Conservation (phyloP, 148 eudicot genomes). For the Rheum nobile region DNA sequence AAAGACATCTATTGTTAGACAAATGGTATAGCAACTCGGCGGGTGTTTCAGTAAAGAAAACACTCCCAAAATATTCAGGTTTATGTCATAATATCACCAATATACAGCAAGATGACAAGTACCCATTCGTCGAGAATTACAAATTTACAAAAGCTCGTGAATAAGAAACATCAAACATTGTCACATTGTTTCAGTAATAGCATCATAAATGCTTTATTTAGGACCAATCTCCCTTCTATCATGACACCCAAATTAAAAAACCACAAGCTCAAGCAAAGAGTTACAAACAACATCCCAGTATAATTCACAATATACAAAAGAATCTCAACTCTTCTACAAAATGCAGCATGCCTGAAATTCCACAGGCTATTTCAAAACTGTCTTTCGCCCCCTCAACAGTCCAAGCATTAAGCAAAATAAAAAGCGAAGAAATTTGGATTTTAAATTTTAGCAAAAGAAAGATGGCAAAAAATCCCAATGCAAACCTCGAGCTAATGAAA, state of each 20-base stretch:
- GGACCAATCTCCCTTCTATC: background rate
- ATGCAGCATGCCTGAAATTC: background rate
- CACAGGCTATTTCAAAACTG: background rate
- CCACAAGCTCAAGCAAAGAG: background rate
- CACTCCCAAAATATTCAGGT: too few species aligned
- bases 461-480: background rate
- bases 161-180: too few species aligned
- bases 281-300: background rate
- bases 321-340: background rate
- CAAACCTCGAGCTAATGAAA: background rate
- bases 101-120: too few species aligned
- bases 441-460: background rate
- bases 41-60: too few species aligned
- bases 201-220: too few species aligned
- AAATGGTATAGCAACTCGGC: too few species aligned
- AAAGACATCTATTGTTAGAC: too few species aligned
- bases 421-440: background rate
- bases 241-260: background rate
- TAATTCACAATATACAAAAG: conserved; percentile 3
- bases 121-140: too few species aligned
- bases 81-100: too few species aligned
- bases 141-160: too few species aligned
- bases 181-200: too few species aligned
- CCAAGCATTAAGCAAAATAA: too few species aligned
- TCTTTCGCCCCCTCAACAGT: background rate